phyloP scores from a whole-genome alignment of 176 grass and related monocot genomes.

The Rhynchospora breviuscula region DNA sequence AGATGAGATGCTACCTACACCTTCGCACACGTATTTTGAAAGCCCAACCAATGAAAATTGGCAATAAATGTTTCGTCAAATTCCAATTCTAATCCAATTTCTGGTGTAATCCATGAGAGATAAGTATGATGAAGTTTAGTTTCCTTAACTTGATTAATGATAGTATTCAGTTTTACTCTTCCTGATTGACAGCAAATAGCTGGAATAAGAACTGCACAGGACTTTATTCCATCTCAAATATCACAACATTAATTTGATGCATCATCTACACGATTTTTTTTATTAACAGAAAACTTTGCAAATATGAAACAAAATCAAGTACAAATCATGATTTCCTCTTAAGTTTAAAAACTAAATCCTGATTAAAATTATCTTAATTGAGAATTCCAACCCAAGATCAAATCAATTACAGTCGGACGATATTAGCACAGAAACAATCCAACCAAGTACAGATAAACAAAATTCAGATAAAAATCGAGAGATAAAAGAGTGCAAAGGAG shows the following conservation, averaged over 20 bases:
- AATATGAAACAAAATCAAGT: background rate
- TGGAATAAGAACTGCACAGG: background rate
- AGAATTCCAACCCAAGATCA: background rate
- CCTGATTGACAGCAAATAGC: background rate
- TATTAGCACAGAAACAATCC: background rate
- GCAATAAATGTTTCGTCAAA: background rate
- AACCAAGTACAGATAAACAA: background rate
- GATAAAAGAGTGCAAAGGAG: background rate
- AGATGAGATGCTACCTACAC: background rate
- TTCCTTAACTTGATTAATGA: background rate
- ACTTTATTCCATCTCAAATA: slow-evolving; percentile 9
- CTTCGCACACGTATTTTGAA: background rate
- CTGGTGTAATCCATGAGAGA: background rate
- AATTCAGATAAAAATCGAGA: background rate
- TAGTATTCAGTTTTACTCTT: background rate
- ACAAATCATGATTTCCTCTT: background rate
- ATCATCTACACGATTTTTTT: background rate
- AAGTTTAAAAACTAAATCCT: background rate
- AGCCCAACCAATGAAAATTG: background rate
- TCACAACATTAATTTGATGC: background rate
- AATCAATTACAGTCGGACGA: background rate
- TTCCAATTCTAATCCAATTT: background rate
- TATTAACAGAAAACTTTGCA: background rate
- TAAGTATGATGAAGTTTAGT: background rate
- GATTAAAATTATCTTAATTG: background rate